Percentiles rank a stretch among this genome's conserved stretches.
phyloP scores from a whole-genome alignment of 2,329 filamentous ascomycete genomes.

The Sporothrix pallida region DNA sequence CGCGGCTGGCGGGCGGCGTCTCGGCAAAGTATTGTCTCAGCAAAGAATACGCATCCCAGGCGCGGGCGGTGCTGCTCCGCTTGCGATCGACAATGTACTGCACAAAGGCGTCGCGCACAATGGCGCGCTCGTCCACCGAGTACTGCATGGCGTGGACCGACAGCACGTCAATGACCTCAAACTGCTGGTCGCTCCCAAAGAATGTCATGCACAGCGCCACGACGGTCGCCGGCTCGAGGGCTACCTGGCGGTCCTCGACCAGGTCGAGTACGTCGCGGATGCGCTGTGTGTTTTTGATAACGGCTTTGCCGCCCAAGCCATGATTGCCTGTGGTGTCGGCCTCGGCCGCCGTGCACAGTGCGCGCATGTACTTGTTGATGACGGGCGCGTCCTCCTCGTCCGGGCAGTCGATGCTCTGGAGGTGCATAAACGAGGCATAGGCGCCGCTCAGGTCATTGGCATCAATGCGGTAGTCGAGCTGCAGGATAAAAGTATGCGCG shows the following conservation, averaged over 20 bases:
- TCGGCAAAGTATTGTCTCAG: constrained; percentile 69
- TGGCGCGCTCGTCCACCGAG: constrained; percentile 70
- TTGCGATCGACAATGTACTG: constrained; percentile 68
- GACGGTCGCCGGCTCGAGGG: constrained; percentile 75
- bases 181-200: constrained; percentile 74
- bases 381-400: constrained; percentile 63
- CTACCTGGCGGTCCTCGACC: constrained; percentile 71
- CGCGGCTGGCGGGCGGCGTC: constrained; percentile 68
- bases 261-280: constrained; percentile 76
- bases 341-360: constrained; percentile 54
- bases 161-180: constrained; percentile 81
- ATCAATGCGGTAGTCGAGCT: constrained; percentile 77
- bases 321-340: neutral
- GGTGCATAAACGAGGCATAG: constrained; percentile 65
- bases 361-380: constrained; percentile 74
- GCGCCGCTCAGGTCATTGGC: constrained; percentile 75
- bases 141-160: constrained; percentile 75
- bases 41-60: constrained; percentile 71
- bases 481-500: constrained; percentile 71
- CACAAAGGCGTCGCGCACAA: constrained; percentile 70
- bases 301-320: neutral
- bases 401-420: constrained; percentile 62
- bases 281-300: constrained; percentile 69
- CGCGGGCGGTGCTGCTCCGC: constrained; percentile 64
- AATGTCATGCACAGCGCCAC: constrained; percentile 75